A percentile compares a stretch with the other conserved stretches of the same genome.
Conservation (phyloP, 768 basidiomycete species). For the Mycena rosella region DNA sequence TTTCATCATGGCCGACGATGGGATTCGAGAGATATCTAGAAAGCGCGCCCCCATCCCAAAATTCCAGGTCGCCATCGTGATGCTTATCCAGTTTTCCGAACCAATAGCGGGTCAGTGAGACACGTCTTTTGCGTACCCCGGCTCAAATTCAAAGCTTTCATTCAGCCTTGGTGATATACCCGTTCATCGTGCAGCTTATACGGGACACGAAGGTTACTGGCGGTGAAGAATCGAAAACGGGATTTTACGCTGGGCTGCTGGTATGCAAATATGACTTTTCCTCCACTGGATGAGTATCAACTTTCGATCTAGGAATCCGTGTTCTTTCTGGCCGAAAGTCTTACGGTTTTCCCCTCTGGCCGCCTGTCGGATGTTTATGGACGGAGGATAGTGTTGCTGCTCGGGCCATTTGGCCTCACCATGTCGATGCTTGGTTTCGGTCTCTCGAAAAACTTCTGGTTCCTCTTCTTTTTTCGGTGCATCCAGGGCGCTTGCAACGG, state of each 20-base stretch:
- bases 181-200: constrained; percentile 23
- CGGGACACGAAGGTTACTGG: constrained; percentile 23
- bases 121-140: neutral
- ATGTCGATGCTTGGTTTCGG: constrained; percentile 52
- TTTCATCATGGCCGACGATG: neutral
- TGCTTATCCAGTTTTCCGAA: constrained; percentile 21
- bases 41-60: constrained; percentile 23
- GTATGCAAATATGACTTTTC: neutral
- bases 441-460: constrained; percentile 45
- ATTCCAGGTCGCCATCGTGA: constrained; percentile 19
- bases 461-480: constrained; percentile 44
- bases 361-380: constrained; percentile 53
- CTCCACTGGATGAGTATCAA: neutral
- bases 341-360: constrained; percentile 50
- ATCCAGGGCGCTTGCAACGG: constrained; percentile 57
- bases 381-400: constrained; percentile 48
- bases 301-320: constrained; percentile 46
- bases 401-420: constrained; percentile 49
- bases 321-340: constrained; percentile 52
- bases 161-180: constrained; percentile 24
- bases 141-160: too few species aligned
- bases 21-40: neutral
- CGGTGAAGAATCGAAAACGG: constrained; percentile 24
- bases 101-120: constrained; percentile 24
- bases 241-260: constrained; percentile 26